Percentiles rank a stretch among this genome's conserved stretches.
Conservation (phyloP, 305 asterid species). For the Fraxinus latifolia region DNA sequence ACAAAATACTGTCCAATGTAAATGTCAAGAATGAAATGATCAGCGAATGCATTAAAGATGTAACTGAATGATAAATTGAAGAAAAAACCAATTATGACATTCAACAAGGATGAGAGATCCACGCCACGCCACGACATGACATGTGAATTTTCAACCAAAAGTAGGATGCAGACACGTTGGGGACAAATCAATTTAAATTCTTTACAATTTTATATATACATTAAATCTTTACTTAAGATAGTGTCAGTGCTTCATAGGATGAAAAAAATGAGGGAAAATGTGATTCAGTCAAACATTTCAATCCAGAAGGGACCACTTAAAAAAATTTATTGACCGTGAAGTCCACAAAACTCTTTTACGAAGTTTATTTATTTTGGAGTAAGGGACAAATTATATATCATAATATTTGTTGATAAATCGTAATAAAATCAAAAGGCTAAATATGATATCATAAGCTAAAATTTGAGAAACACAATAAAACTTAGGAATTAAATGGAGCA, state of each 20-base stretch:
- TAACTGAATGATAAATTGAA: neutral
- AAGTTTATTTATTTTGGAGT: neutral
- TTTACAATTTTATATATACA: neutral
- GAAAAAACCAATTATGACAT: neutral
- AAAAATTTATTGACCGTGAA: neutral
- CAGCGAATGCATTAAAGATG: neutral
- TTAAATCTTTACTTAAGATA: neutral
- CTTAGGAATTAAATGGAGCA: neutral
- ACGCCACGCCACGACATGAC: neutral
- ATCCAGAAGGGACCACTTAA: neutral
- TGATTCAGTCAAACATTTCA: neutral
- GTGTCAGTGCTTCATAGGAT: neutral
- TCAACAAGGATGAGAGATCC: neutral
- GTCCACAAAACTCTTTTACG: neutral
- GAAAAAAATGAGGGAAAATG: neutral
- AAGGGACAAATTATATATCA: neutral
- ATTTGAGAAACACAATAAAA: neutral
- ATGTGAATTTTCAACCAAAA: too few species aligned
- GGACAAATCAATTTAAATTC: neutral
- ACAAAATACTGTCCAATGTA: neutral
- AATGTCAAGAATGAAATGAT: neutral
- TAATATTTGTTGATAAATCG: neutral
- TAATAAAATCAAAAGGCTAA: neutral
- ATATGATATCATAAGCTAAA: neutral
- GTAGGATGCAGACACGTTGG: neutral